Conservation (phyloP, 345 rosid species). For the Dipteronia sinensis region DNA sequence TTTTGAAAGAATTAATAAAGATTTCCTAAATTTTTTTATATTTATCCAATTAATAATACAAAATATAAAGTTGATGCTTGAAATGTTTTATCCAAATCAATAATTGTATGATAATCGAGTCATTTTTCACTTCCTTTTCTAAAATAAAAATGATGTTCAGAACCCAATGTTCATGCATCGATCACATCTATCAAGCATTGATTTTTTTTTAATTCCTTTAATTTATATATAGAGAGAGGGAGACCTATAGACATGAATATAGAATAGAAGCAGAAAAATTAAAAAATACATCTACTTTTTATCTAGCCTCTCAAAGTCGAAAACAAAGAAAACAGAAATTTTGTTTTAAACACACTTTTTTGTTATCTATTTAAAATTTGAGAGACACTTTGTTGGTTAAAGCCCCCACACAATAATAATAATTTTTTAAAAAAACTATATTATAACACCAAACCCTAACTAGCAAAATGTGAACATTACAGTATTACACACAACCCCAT, state of each 20-base stretch:
- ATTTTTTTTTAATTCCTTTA: too few relatives aligned
- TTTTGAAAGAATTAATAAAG: neutral
- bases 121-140: too few relatives aligned
- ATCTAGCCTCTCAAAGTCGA: conserved; percentile 23
- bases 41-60: neutral
- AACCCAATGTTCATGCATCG: neutral
- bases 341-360: neutral
- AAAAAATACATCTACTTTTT: neutral
- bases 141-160: too few relatives aligned
- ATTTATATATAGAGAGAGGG: too few relatives aligned
- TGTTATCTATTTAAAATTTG: conserved; percentile 6
- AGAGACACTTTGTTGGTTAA: conserved; percentile 46
- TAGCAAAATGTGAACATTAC: conserved; percentile 16
- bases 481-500: neutral
- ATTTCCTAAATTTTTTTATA: too few relatives aligned
- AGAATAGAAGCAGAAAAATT: neutral
- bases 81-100: too few relatives aligned
- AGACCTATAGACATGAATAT: neutral
- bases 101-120: too few relatives aligned
- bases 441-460: conserved; percentile 3
- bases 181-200: too few relatives aligned
- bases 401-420: conserved; percentile 18
- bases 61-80: too few relatives aligned
- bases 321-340: conserved; percentile 11
- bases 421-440: neutral